phyloP scores from a whole-genome alignment of 140 eudicot species.

The Cichorium intybus region DNA sequence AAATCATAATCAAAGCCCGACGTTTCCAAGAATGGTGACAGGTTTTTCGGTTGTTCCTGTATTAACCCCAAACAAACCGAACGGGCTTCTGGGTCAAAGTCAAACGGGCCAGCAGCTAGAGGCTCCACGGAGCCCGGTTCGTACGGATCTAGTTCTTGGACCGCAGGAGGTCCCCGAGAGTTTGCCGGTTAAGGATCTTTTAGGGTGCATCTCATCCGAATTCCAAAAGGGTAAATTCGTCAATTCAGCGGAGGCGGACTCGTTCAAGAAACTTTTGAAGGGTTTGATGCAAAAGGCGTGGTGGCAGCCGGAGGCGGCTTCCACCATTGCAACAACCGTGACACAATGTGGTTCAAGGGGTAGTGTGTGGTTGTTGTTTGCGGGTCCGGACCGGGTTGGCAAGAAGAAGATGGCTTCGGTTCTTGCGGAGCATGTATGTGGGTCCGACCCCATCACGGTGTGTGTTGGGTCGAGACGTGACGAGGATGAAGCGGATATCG shows the following conservation, averaged over 20 bases:
- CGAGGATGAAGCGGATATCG: constrained; percentile 50
- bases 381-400: constrained; percentile 80
- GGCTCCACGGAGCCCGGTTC: constrained; percentile 69
- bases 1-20: constrained; percentile 39
- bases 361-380: constrained; percentile 70
- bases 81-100: constrained; percentile 32
- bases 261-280: constrained; percentile 82
- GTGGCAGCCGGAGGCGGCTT: constrained; percentile 98
- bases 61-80: constrained; percentile 41
- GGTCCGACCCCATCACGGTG: constrained; percentile 50
- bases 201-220: constrained; percentile 79
- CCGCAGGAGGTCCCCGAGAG: constrained; percentile 39
- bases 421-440: constrained; percentile 73
- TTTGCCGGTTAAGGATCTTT: constrained; percentile 45
- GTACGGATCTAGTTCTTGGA: constrained; percentile 83
- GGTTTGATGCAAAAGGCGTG: constrained; percentile 80
- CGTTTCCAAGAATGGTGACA: constrained; percentile 35
- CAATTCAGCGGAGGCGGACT: constrained; percentile 46
- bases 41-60: constrained; percentile 36
- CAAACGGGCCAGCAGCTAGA: constrained; percentile 5
- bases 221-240: constrained; percentile 56
- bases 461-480: constrained; percentile 62
- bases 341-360: constrained; percentile 56
- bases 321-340: constrained; percentile 63
- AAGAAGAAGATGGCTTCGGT: constrained; percentile 86